A percentile compares a stretch with the other conserved stretches of the same genome.
These are phyloP conservation scores for Eucalyptus marginata DNA, from an alignment of 345 rosid genomes.

Conservation along the genomic window DNA sequence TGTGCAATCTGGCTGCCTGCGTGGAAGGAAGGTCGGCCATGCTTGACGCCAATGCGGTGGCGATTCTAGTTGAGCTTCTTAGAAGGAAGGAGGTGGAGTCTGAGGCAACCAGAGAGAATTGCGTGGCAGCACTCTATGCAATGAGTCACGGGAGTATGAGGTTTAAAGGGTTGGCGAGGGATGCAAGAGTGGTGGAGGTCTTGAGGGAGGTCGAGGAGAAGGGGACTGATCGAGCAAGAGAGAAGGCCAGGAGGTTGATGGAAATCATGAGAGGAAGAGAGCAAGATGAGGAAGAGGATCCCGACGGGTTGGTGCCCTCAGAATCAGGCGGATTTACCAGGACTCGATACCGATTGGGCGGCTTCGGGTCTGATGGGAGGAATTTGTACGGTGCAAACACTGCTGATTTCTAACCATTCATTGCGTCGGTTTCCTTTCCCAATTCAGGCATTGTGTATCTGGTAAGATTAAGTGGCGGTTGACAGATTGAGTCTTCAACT, in stretches of 20 bases:
- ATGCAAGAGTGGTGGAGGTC: slow-evolving; percentile 40
- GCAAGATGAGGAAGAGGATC: slow-evolving; percentile 20
- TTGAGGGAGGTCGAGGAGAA: slow-evolving; percentile 36
- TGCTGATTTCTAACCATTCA: background rate
- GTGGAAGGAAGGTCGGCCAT: slow-evolving; percentile 58
- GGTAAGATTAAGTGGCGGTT: background rate
- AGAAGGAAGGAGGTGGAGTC: slow-evolving; percentile 25
- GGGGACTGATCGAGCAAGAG: slow-evolving; percentile 37
- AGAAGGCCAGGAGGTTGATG: slow-evolving; percentile 51
- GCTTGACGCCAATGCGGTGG: slow-evolving; percentile 61
- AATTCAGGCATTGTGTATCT: background rate
- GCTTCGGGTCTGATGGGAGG: background rate
- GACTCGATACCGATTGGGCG: background rate
- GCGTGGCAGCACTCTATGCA: slow-evolving; percentile 45
- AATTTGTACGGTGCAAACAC: background rate
- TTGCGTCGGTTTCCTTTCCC: background rate
- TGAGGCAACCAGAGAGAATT: slow-evolving; percentile 50
- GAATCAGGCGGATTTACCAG: slow-evolving; percentile 41
- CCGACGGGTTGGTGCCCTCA: slow-evolving; percentile 42
- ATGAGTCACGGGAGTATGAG: slow-evolving; percentile 56
- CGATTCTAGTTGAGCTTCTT: slow-evolving; percentile 40
- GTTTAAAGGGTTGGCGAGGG: slow-evolving; percentile 65
- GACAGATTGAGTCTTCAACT: background rate
- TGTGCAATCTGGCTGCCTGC: slow-evolving; percentile 63
- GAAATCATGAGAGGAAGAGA: slow-evolving; percentile 34